Base-by-base conservation (phyloP, 495 filamentous ascomycete species). In the Hypoxylon lenormandii region DNA sequence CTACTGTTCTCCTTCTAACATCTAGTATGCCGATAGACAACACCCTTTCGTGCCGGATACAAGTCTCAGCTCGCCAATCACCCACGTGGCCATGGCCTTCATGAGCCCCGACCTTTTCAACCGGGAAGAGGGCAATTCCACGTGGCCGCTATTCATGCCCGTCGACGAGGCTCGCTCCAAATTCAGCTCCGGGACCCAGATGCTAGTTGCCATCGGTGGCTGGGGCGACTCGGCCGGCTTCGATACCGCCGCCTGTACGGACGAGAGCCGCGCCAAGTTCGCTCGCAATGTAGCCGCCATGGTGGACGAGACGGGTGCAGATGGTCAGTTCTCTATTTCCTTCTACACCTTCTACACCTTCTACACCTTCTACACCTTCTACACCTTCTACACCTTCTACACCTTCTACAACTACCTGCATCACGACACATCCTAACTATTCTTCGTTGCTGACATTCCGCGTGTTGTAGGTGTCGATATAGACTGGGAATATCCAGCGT, bases 401-500 rank as follows among this genome's bases (percentile, higher is more conserved):
- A n/a, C n/a, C n/a, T n/a, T n/a, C n/a, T n/a, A n/a, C n/a, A n/a
- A n/a, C n/a, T n/a, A n/a, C n/a, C 6, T 33, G 30, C 10, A 33
- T 11, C 5, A 11, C 30, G 30, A 7, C 10, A 8, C 30, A 7
- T 33, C 15, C 3, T 38, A 4, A 38, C 3, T 15, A 42, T 46
- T 16, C 23, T 19, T 61, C 28, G 18, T 16, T 23, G 5, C 50
- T 54, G 33, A 56, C 26, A 18, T 19, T 61, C 50, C 48, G 15
- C 52, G 16, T 58, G 45, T 57, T 30, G 5, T 43, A 79, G 79
- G 81, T 13, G 77, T 86, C 75, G 91, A 93, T 61, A 86, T 92
- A 57, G 90, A 93, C 72, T 93, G 91, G 90, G 90, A 93, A 67
- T 93, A 92, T 72, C 90, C 91, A 1, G 90, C 81, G 84, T 85